phyloP scores from a whole-genome alignment of 208 protist species.

The Trypanosoma cruzi region DNA sequence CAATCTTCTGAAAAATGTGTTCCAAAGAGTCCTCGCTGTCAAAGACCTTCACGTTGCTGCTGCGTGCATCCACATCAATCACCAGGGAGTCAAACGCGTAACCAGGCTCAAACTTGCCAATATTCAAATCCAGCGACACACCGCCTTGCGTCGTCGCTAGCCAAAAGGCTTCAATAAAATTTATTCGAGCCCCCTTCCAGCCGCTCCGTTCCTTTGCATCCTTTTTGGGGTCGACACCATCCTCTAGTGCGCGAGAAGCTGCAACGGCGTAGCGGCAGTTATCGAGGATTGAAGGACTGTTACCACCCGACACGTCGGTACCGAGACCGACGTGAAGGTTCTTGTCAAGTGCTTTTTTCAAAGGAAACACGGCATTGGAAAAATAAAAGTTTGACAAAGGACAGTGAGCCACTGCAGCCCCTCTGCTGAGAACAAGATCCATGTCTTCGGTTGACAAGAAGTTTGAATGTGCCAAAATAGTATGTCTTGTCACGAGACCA shows the following conservation, averaged over 20 bases:
- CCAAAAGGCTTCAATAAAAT: constrained; percentile 81
- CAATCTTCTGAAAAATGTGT: constrained; percentile 81
- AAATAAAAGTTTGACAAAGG: constrained; percentile 94
- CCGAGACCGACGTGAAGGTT: constrained; percentile 91
- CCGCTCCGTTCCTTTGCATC: constrained; percentile 30
- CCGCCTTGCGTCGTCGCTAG: constrained; percentile 91
- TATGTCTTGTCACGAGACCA: constrained; percentile 80
- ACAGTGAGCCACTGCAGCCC: constrained; percentile 89
- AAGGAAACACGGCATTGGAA: constrained; percentile 67
- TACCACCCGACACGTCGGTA: constrained; percentile 95
- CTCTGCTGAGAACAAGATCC: constrained; percentile 52
- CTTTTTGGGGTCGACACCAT: constrained; percentile 46
- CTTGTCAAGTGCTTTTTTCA: constrained; percentile 59
- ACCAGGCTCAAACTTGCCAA: constrained; percentile 85
- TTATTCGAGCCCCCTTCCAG: constrained; percentile 34
- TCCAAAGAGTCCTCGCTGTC: constrained; percentile 51
- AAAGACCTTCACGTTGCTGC: constrained; percentile 59
- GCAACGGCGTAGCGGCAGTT: constrained; percentile 78
- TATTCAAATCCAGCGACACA: constrained; percentile 77
- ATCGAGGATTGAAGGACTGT: constrained; percentile 82
- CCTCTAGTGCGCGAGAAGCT: constrained; percentile 59
- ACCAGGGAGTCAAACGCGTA: constrained; percentile 92
- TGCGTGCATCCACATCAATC: constrained; percentile 58
- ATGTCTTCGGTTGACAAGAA: constrained; percentile 89
- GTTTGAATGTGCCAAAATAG: constrained; percentile 91